Evolutionary conservation across 208 protist genomes (phyloP).

Genomic region (Acanthamoeba castellanii): DNA sequence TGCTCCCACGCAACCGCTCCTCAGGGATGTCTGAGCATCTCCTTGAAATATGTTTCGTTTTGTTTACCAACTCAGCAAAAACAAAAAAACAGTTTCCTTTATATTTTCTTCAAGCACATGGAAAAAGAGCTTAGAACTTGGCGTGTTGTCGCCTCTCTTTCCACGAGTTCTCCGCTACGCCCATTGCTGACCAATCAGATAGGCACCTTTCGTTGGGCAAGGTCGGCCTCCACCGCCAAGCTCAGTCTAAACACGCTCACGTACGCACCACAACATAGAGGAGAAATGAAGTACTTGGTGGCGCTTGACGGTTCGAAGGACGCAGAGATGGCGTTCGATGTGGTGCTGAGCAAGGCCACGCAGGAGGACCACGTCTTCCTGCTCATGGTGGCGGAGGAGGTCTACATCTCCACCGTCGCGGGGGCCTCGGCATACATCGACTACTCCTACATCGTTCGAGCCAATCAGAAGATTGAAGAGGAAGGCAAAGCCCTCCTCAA

Average conservation of each 20-base stretch:
- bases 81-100: no score
- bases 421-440: conserved; percentile 71
- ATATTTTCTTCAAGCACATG: no score
- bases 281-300: conserved; percentile 64
- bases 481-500: conserved; percentile 68
- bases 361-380: conserved; percentile 61
- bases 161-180: no score
- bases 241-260: no score
- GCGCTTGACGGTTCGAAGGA: conserved; percentile 53
- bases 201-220: no score
- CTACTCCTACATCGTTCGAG: conserved; percentile 66
- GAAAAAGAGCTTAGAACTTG: no score
- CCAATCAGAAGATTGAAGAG: conserved; percentile 71
- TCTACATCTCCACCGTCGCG: conserved; percentile 58
- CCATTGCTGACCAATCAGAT: no score
- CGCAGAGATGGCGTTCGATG: conserved; percentile 45
- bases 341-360: conserved; percentile 32
- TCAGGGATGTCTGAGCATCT: background rate
- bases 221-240: no score
- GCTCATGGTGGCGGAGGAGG: conserved; percentile 72
- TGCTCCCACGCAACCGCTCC: background rate
- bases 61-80: no score
- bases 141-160: no score
- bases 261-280: background rate
- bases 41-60: no score